Evolutionary conservation across 371 early-diverging fungal genomes (phyloP), one percentile per base, ranked within the genome.

Genomic region (Circinella minor): DNA sequence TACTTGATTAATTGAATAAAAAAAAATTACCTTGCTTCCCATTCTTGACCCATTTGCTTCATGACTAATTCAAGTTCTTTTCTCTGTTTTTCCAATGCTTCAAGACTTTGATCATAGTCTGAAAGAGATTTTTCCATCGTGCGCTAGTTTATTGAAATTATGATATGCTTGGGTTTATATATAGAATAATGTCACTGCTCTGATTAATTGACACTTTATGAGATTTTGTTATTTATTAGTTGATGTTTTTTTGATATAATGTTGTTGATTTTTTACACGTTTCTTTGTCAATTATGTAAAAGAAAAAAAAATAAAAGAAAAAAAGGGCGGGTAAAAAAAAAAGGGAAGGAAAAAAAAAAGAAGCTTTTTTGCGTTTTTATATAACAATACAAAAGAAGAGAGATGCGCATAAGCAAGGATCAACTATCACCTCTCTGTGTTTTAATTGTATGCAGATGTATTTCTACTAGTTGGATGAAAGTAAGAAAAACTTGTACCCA

Each of bases 11-110:
- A 27, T 27, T 0, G 27, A 27, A 27, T 60, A 39, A 48, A 6
- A 61, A 36, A 7, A 57, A 13, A 4, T 65, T 76, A 84, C 84
- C 84, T 84, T 76, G 77, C 77, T 74, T 80, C 81, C 84, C 84
- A 84, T 72, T 84, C 84, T 70, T 81, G 69, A 14, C 82, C 84
- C 84, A 84, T 84, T 55, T 67, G 74, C 54, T 81, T 70, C 82
- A 81, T 80, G 46, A 84, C 79, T 13, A 70, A 65, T 47, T 84
- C 77, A 15, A 84, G 71, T n/a, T 80, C 71, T 70, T 81, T 77
- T 34, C 74, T 70, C 64, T 84, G 82, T 48, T 74, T 67, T 60
- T 84, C 82, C 57, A 84, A 63, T 34, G 80, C 82, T 61, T 80
- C 77, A 54, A 84, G 69, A 55, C 78, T 80, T 68, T 80, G 76